phyloP scores from a whole-genome alignment of 768 basidiomycete species.

The Favolaschia claudopus region DNA sequence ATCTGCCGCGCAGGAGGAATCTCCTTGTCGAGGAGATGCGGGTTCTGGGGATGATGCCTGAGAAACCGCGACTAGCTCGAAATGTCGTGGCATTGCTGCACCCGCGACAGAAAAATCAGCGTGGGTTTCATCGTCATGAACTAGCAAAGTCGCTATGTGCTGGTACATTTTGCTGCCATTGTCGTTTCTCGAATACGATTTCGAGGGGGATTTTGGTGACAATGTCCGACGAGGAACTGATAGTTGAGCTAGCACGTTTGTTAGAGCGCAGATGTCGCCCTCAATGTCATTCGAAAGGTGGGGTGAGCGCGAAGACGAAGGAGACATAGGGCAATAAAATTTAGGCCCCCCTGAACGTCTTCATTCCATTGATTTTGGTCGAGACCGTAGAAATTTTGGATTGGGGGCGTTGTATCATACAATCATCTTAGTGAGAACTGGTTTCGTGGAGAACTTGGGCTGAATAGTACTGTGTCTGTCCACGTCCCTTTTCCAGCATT shows the following conservation, averaged over 20 bases:
- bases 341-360: background rate
- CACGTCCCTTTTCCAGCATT: no score
- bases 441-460: no score
- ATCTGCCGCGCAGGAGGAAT: background rate
- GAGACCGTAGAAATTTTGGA: no score
- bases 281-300: background rate
- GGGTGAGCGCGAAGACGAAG: background rate
- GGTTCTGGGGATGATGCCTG: background rate
- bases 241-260: background rate
- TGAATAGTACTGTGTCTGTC: no score
- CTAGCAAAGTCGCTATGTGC: constrained; percentile 11
- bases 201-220: background rate
- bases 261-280: constrained; percentile 11
- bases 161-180: background rate
- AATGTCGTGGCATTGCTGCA: constrained; percentile 2
- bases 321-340: background rate
- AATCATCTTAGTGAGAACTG: no score
- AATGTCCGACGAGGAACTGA: background rate
- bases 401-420: no score
- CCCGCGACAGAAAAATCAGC: background rate
- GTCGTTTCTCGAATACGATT: background rate
- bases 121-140: background rate
- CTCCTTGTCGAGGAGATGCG: background rate
- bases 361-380: background rate
- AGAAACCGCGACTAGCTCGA: constrained; percentile 7